Evolutionary conservation across 352 stramenopile genomes (phyloP).

Genomic region (Phytopythium oedochilum): DNA sequence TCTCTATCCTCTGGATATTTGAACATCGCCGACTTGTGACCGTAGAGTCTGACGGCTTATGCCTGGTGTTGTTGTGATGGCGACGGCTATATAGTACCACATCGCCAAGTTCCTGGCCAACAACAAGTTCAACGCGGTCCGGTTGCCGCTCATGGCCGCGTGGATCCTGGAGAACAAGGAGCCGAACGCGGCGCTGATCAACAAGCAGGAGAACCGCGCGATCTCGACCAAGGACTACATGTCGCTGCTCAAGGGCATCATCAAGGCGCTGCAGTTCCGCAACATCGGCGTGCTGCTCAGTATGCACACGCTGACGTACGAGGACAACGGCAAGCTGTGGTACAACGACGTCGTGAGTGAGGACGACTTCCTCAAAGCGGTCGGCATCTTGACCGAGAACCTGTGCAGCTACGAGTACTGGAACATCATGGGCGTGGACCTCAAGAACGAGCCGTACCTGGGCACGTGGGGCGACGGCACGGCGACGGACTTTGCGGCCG

Average conservation of each 20-base stretch:
- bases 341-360: conserved; percentile 29
- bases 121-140: conserved; percentile 36
- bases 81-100: conserved; percentile 19
- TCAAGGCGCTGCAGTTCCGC: conserved; percentile 19
- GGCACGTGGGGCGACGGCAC: conserved; percentile 20
- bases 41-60: not conserved
- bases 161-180: conserved; percentile 21
- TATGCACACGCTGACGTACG: conserved; percentile 30
- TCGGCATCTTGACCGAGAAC: conserved; percentile 31
- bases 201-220: conserved; percentile 18
- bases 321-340: conserved; percentile 28
- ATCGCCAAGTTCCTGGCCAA: conserved; percentile 23
- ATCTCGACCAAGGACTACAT: conserved; percentile 22
- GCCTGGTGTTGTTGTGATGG: too few relatives aligned
- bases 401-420: conserved; percentile 51
- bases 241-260: conserved; percentile 20
- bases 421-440: conserved; percentile 71
- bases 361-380: conserved; percentile 28
- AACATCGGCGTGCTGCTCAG: conserved; percentile 35
- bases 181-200: conserved; percentile 20
- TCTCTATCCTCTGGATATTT: too few relatives aligned
- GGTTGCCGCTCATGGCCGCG: conserved; percentile 23
- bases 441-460: conserved; percentile 54
- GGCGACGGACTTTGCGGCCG: conserved; percentile 36
- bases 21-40: too few relatives aligned